phyloP scores from a whole-genome alignment of 176 grass and related monocot genomes.

The Cymbopogon citratus region DNA sequence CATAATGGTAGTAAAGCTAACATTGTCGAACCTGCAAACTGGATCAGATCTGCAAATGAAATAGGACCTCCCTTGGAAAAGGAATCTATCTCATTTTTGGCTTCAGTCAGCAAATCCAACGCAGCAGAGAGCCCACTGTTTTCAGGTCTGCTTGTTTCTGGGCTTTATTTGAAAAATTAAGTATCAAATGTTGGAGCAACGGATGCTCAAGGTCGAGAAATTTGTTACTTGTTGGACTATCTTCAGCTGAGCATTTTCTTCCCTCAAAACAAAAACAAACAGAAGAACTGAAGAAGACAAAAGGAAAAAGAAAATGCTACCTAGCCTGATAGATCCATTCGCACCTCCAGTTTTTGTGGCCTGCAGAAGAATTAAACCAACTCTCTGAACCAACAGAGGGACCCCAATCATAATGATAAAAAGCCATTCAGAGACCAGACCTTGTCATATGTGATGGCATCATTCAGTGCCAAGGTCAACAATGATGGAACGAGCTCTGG shows the following conservation, averaged over 20 bases:
- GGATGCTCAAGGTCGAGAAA: background rate
- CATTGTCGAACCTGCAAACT: conserved; percentile 45
- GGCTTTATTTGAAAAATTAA: conserved; percentile 52
- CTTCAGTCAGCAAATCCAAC: conserved; percentile 57
- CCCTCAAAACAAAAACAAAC: background rate
- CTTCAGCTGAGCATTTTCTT: background rate
- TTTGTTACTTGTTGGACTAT: conserved; percentile 5
- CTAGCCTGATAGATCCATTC: conserved; percentile 96
- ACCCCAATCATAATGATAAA: background rate
- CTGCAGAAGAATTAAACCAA: conserved; percentile 39
- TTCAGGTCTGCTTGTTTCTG: conserved; percentile 95
- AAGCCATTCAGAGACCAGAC: conserved; percentile 29
- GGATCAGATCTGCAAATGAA: conserved; percentile 85
- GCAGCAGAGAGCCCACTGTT: conserved; percentile 75
- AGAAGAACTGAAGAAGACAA: background rate
- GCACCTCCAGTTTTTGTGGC: conserved; percentile 89
- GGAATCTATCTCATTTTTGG: conserved; percentile 88
- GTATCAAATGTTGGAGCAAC: conserved; percentile 14
- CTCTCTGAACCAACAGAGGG: background rate
- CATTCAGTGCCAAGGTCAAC: conserved; percentile 80
- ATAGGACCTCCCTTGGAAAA: conserved; percentile 81
- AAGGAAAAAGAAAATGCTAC: conserved; percentile 29
- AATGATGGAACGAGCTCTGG: conserved; percentile 70
- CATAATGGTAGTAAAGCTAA: background rate
- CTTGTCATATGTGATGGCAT: conserved; percentile 96